Percentiles rank a stretch among this genome's conserved stretches.
Evolutionary conservation across 75 land plant species (phyloP).

Genomic region (Pinus albicaulis): DNA sequence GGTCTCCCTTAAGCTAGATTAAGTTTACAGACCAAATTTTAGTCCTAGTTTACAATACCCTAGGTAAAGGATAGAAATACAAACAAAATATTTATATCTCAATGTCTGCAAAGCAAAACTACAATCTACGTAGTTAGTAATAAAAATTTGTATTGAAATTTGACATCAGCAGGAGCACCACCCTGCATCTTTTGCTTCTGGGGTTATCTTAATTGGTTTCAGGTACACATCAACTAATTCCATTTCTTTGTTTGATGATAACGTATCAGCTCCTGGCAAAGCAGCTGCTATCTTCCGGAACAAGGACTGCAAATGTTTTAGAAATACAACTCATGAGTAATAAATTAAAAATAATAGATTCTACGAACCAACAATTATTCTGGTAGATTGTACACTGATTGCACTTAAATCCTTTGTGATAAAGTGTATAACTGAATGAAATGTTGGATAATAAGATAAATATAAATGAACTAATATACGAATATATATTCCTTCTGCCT

Average conservation of each 20-base stretch:
- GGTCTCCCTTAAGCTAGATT: too few relatives aligned
- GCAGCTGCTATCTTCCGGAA: slow-evolving; percentile 50
- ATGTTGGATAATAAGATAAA: too few relatives aligned
- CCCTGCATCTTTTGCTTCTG: slow-evolving; percentile 23
- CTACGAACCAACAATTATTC: slow-evolving; percentile 1
- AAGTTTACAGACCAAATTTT: too few relatives aligned
- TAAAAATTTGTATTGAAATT: background rate
- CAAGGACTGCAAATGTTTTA: slow-evolving; percentile 21
- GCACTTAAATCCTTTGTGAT: too few relatives aligned
- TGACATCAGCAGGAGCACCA: slow-evolving; percentile 33
- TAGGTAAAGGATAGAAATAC: background rate
- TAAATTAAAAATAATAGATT: slow-evolving; percentile 25
- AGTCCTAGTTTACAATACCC: background rate
- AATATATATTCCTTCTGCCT: too few relatives aligned
- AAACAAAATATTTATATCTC: background rate
- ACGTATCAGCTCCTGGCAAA: slow-evolving; percentile 46
- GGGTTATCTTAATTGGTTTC: slow-evolving; percentile 16
- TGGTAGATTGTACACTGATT: too few relatives aligned
- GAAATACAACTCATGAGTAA: slow-evolving; percentile 22
- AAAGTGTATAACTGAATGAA: too few relatives aligned
- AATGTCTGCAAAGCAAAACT: background rate
- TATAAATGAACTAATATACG: too few relatives aligned
- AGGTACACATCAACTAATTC: slow-evolving; percentile 39
- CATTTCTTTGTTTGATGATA: slow-evolving; percentile 31
- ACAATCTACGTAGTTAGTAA: background rate